Conservation (phyloP, 1,139 yeast species). For the Yamadazyma atmosphaerica region DNA sequence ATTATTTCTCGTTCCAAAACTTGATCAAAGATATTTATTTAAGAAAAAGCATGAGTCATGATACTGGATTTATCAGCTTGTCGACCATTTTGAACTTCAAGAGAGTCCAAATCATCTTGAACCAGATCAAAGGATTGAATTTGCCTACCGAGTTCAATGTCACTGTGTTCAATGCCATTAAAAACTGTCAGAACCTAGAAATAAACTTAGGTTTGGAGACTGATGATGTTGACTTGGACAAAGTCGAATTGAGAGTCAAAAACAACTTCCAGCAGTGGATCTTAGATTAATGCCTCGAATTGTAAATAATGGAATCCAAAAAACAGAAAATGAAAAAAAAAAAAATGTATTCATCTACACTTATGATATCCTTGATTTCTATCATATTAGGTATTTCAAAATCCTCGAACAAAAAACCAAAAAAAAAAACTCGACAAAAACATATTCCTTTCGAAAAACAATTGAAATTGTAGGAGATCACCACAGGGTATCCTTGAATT, state of each 20-base stretch:
- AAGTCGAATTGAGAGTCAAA: conserved; percentile 43
- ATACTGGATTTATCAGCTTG: conserved; percentile 68
- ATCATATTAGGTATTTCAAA: background rate
- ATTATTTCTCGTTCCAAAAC: conserved; percentile 87
- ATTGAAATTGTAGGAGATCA: background rate
- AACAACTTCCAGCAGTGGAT: conserved; percentile 46
- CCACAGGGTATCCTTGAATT: background rate
- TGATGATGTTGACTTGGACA: conserved; percentile 24
- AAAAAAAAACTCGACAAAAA: background rate
- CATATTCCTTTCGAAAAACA: too few species aligned
- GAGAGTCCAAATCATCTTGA: conserved; percentile 61
- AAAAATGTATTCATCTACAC: too few species aligned
- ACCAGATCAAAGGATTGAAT: conserved; percentile 41
- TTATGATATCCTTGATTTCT: background rate
- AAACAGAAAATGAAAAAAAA: too few species aligned
- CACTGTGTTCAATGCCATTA: conserved; percentile 33
- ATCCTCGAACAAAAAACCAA: too few species aligned
- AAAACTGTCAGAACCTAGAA: conserved; percentile 41
- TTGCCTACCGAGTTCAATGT: conserved; percentile 22
- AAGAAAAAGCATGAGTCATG: conserved; percentile 73
- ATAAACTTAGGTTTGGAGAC: conserved; percentile 29
- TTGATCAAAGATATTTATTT: conserved; percentile 77
- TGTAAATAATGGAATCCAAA: too few species aligned
- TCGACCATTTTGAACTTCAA: conserved; percentile 66
- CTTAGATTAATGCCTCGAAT: conserved; percentile 24